Percentiles rank a stretch among this genome's conserved stretches.
These are phyloP conservation scores for Cladosporium sp. DNA, from an alignment of 2,329 filamentous ascomycete species.

Conservation along the genomic window DNA sequence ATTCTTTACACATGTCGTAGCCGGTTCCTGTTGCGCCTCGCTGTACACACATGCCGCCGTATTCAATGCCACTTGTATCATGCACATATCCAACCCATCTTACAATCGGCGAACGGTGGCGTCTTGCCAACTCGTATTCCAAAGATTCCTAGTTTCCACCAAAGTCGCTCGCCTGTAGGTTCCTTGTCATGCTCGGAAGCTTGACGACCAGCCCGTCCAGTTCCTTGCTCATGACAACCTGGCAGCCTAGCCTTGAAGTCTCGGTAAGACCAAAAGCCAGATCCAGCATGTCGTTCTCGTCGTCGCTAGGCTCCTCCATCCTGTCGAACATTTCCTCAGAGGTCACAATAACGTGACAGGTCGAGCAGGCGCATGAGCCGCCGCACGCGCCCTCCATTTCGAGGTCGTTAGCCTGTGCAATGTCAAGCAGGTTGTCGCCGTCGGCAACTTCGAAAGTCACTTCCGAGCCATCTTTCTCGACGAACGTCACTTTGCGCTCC, in stretches of 20 bases:
- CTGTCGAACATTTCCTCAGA: constrained; percentile 54
- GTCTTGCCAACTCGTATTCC: neutral
- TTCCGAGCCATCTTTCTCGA: constrained; percentile 78
- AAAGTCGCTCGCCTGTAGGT: constrained; percentile 93
- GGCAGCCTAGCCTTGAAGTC: constrained; percentile 77
- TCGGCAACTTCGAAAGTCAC: constrained; percentile 73
- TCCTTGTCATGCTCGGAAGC: constrained; percentile 89
- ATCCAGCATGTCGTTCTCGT: constrained; percentile 79
- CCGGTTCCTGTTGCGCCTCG: constrained; percentile 5
- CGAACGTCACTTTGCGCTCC: constrained; percentile 85
- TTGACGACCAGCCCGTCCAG: constrained; percentile 79
- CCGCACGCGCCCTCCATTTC: constrained; percentile 98
- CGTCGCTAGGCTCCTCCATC: constrained; percentile 42
- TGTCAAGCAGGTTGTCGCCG: constrained; percentile 90
- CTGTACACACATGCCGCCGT: constrained; percentile 8
- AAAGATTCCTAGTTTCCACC: constrained; percentile 27
- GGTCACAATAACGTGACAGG: constrained; percentile 81
- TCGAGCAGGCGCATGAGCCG: constrained; percentile 87
- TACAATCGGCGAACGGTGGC: too few species aligned
- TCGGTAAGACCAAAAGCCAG: constrained; percentile 85
- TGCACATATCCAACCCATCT: too few species aligned
- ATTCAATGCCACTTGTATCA: neutral
- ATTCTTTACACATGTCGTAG: constrained; percentile 1
- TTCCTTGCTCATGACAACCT: constrained; percentile 86
- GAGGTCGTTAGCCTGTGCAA: constrained; percentile 87